Base-by-base conservation (phyloP, 1,284 basidiomycete genomes). In the Cryptococcus sp. region DNA sequence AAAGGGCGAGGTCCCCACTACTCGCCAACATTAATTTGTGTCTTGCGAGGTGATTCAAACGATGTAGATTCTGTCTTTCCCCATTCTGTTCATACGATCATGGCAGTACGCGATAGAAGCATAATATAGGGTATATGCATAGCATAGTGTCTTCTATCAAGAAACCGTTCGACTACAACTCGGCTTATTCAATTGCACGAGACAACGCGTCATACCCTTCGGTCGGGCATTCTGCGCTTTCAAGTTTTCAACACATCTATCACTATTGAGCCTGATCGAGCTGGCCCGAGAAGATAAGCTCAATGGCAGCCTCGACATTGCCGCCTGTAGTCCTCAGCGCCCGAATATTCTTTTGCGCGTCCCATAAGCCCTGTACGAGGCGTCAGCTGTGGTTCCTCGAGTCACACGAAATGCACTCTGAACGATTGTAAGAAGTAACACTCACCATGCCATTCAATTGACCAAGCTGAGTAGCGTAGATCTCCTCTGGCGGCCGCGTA, bases 231-330 rank as follows among this genome's bases (percentile, higher is more conserved):
- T 8, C 8, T 35, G 8, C 25, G 25, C 25, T 25, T 25, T 35
- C 30, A 13, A 5, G 3, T 10, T 8, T 8, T 10, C 30, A 2
- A 35, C 30, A 35, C 30, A 35, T 35, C 30, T 35, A 8, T 8
- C 30, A 35, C 13, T 35, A 35, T 35, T 35, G 30, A 35, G 30
- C 48, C 40, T 54, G 51, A 56, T 63, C 73, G n/a, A 75, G 49
- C 57, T 73, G 71, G 1, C 90, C 90, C 47, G 82, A 79, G 60
- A 95, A 83, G 65, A 95, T 92, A 72, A 94, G 91, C 79, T 94
- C 92, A 67, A 95, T 90, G 41, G 92, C 91, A 25, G 87, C 84
- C 73, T 93, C 85, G 30, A 95, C 90, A 70, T 93, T 93, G 5
- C 92, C 92, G 20, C 86, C 91, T 0, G 91, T 93, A 48, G 89